A percentile compares a stretch with the other conserved stretches of the same genome.
Evolutionary conservation across 2,329 filamentous ascomycete genomes (phyloP).

Genomic region (Fusarium lyarnte): DNA sequence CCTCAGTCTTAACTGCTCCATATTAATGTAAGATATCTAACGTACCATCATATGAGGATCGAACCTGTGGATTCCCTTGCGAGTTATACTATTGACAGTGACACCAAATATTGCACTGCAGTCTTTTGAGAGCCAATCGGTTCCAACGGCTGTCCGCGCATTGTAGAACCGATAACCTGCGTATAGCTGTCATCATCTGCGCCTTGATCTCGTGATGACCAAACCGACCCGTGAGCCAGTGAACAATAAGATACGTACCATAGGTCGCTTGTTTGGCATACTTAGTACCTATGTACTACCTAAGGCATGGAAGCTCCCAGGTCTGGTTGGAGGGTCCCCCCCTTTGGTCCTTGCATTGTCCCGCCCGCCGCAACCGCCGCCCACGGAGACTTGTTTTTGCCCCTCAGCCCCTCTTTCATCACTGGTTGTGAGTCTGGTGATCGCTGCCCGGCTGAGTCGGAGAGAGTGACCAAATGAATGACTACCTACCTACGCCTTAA

Average conservation of each 20-base stretch:
- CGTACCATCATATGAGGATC: conserved; percentile 21
- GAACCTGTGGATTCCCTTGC: background rate
- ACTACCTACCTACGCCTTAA: background rate
- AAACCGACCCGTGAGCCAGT: background rate
- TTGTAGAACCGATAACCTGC: background rate
- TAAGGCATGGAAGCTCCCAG: background rate
- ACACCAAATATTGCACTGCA: background rate
- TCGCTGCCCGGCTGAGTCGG: conserved; percentile 40
- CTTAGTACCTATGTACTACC: no score
- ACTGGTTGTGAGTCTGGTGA: conserved; percentile 42
- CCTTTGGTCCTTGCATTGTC: background rate
- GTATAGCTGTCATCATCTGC: background rate
- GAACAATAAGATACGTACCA: conserved; percentile 23
- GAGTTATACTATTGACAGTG: background rate
- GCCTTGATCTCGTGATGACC: background rate
- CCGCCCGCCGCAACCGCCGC: conserved; percentile 14
- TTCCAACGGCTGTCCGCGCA: background rate
- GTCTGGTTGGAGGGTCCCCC: conserved; percentile 20
- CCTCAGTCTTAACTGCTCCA: conserved; percentile 56
- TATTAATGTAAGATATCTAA: conserved; percentile 5
- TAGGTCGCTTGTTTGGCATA: background rate
- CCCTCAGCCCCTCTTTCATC: conserved; percentile 39
- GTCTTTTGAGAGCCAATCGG: background rate
- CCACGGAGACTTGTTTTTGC: conserved; percentile 15
- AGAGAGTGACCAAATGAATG: conserved; percentile 40